A percentile compares a stretch with the other conserved stretches of the same genome.
phyloP scores from a whole-genome alignment of 1,284 basidiomycete species.

The Melampsora larici-populina region DNA sequence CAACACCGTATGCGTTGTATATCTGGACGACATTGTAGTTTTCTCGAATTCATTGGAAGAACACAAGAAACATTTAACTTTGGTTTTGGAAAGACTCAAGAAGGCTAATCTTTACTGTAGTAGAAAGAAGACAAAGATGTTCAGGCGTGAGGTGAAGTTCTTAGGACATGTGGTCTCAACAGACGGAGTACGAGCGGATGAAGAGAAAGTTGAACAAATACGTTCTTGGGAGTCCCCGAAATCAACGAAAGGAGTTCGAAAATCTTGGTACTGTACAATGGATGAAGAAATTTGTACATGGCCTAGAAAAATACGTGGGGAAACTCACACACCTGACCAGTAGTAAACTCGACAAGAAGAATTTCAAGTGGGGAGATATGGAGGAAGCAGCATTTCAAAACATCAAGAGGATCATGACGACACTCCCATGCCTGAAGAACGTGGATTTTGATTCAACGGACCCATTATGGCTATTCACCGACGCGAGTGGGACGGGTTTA shows the following conservation, averaged over 20 bases:
- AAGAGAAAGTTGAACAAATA: not conserved
- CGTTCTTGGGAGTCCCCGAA: too few relatives aligned
- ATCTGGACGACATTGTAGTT: constrained; percentile 12
- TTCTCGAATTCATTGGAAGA: constrained; percentile 51
- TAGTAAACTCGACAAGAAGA: too few relatives aligned
- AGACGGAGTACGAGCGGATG: constrained; percentile 49
- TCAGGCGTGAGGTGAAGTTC: constrained; percentile 51
- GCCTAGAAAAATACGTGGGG: too few relatives aligned
- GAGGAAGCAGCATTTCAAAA: not conserved
- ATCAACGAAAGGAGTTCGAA: too few relatives aligned
- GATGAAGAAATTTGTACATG: too few relatives aligned
- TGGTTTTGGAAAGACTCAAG: not conserved
- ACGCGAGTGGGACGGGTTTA: constrained; percentile 18
- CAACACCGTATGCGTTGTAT: not conserved
- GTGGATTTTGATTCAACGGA: constrained; percentile 49
- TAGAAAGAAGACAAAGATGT: constrained; percentile 46
- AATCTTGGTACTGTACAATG: too few relatives aligned
- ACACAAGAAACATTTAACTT: constrained; percentile 47
- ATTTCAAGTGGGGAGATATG: not conserved
- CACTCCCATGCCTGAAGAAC: constrained; percentile 51
- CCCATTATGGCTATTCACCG: constrained; percentile 39
- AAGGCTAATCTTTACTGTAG: not conserved
- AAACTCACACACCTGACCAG: too few relatives aligned
- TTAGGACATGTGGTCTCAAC: constrained; percentile 54
- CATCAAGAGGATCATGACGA: constrained; percentile 46